These are phyloP conservation scores for Septoria linicola DNA, from an alignment of 2,329 filamentous ascomycete species.

Conservation along the genomic window DNA sequence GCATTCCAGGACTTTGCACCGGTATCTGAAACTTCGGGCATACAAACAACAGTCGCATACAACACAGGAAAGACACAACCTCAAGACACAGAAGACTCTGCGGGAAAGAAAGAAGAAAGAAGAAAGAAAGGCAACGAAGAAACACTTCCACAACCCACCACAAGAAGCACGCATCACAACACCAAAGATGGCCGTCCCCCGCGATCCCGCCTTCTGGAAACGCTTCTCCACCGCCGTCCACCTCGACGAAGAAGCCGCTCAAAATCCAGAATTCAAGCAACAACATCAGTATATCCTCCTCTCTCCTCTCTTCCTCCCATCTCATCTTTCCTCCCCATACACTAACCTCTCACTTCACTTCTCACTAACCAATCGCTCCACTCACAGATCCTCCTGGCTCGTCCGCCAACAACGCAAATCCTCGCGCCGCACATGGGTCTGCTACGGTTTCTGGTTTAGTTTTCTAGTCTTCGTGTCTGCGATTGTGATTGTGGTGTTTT, in stretches of 20 bases:
- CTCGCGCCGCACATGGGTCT: constrained; percentile 48
- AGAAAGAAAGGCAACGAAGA: neutral
- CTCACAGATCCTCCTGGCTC: constrained; percentile 55
- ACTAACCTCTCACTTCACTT: constrained; percentile 13
- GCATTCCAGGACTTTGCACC: neutral
- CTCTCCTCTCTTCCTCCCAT: constrained; percentile 9
- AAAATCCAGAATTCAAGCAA: constrained; percentile 21
- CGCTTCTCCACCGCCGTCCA: constrained; percentile 60
- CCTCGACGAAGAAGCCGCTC: constrained; percentile 49
- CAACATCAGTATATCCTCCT: constrained; percentile 43
- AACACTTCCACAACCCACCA: no score
- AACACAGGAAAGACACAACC: neutral
- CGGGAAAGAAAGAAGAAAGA: neutral
- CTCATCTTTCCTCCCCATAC: neutral
- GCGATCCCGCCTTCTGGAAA: constrained; percentile 60
- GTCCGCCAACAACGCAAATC: constrained; percentile 51
- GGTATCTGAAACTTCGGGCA: neutral
- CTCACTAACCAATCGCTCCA: neutral
- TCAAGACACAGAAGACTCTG: neutral
- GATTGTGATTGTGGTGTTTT: constrained; percentile 48
- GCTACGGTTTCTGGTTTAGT: constrained; percentile 49
- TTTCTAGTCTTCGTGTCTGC: constrained; percentile 48
- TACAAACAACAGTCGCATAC: neutral
- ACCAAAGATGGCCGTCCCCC: constrained; percentile 51
- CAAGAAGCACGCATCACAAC: neutral